A percentile compares a stretch with the other conserved stretches of the same genome.
Evolutionary conservation across 257 asterid genomes (phyloP).

Genomic region (Plantago major): DNA sequence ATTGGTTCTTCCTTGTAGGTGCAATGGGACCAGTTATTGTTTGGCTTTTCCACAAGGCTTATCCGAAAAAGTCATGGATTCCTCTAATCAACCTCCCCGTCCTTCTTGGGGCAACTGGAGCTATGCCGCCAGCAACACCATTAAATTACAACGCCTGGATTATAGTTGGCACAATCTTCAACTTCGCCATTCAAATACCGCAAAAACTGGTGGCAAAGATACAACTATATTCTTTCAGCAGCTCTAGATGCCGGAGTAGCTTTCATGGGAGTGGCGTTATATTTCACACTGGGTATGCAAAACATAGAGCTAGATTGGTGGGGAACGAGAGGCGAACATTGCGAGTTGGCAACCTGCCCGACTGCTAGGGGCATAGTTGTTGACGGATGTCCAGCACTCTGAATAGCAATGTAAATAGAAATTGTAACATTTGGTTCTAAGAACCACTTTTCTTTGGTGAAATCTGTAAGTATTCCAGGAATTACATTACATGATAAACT

Average conservation of each 20-base stretch:
- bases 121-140: slow-evolving; percentile 89
- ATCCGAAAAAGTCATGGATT: slow-evolving; percentile 77
- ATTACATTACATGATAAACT: slow-evolving; percentile 18
- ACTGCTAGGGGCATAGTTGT: slow-evolving; percentile 78
- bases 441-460: slow-evolving; percentile 9
- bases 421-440: slow-evolving; percentile 7
- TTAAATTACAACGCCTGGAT: slow-evolving; percentile 89
- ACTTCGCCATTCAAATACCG: slow-evolving; percentile 73
- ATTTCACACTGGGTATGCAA: slow-evolving; percentile 63
- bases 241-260: slow-evolving; percentile 95
- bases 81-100: slow-evolving; percentile 89
- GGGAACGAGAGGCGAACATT: slow-evolving; percentile 89
- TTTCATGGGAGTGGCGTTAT: slow-evolving; percentile 79
- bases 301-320: slow-evolving; percentile 61
- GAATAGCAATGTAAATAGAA: slow-evolving; percentile 15
- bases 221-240: slow-evolving; percentile 81
- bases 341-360: slow-evolving; percentile 78
- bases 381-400: slow-evolving; percentile 64
- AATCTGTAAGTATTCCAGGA: slow-evolving; percentile 20
- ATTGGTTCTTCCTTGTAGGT: slow-evolving; percentile 89
- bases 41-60: slow-evolving; percentile 81
- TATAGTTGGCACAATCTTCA: slow-evolving; percentile 76
- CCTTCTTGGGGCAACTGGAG: slow-evolving; percentile 72
- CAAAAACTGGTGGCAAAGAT: slow-evolving; percentile 89
- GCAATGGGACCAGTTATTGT: slow-evolving; percentile 78